Evolutionary conservation across 2,329 filamentous ascomycete genomes (phyloP).

Genomic region (Penicillium sp.): DNA sequence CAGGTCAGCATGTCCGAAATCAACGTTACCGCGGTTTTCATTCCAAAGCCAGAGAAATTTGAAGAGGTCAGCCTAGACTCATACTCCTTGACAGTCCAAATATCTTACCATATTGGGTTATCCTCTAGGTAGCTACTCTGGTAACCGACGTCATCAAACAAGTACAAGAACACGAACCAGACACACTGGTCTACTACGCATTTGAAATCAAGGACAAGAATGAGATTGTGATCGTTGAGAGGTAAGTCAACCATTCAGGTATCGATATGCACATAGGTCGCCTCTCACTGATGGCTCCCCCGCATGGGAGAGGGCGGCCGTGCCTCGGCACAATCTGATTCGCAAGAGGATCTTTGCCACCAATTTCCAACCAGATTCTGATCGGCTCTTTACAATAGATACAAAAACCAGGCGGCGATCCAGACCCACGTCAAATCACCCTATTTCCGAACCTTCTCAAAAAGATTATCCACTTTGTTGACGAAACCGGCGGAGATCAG

Average conservation of each 20-base stretch:
- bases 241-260: conserved; percentile 20
- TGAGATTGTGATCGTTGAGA: conserved; percentile 37
- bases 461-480: conserved; percentile 19
- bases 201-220: conserved; percentile 28
- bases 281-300: background rate
- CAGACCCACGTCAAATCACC: conserved; percentile 25
- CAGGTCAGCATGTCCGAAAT: conserved; percentile 30
- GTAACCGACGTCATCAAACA: conserved; percentile 29
- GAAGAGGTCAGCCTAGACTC: conserved; percentile 29
- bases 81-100: background rate
- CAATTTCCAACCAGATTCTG: background rate
- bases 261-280: background rate
- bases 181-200: conserved; percentile 34
- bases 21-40: conserved; percentile 32
- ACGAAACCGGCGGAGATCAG: conserved; percentile 28
- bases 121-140: conserved; percentile 26
- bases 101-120: background rate
- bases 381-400: conserved; percentile 18
- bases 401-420: conserved; percentile 29
- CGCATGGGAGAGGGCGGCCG: background rate
- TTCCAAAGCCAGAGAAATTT: conserved; percentile 33
- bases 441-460: conserved; percentile 27
- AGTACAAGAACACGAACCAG: conserved; percentile 35
- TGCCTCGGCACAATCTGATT: conserved; percentile 17
- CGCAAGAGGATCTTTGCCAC: background rate